Conservation (phyloP, 2,329 filamentous ascomycete genomes). For the Talaromyces islandicus region DNA sequence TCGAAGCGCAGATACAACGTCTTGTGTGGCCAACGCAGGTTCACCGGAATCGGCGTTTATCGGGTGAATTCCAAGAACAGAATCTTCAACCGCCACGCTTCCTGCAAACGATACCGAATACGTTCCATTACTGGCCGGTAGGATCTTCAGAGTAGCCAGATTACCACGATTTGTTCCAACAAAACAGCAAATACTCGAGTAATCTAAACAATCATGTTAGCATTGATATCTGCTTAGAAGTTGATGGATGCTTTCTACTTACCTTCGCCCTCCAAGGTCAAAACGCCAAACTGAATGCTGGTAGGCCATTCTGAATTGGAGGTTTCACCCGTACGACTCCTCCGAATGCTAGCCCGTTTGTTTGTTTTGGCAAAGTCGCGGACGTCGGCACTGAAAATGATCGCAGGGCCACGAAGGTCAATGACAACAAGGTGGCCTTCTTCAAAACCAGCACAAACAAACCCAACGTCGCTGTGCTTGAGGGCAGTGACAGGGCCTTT, state of each 20-base stretch:
- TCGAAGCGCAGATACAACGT: conserved; percentile 68
- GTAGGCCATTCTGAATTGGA: conserved; percentile 67
- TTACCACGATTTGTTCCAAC: conserved; percentile 82
- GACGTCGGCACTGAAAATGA: conserved; percentile 72
- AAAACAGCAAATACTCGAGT: conserved; percentile 89
- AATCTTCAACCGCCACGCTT: conserved; percentile 58
- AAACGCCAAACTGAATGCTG: conserved; percentile 80
- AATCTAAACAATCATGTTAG: conserved; percentile 45
- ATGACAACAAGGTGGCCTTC: conserved; percentile 74
- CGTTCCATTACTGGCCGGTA: conserved; percentile 63
- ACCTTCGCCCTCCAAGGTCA: conserved; percentile 86
- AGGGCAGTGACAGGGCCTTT: conserved; percentile 74
- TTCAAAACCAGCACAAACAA: conserved; percentile 81
- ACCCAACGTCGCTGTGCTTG: conserved; percentile 86
- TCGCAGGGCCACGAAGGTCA: conserved; percentile 77
- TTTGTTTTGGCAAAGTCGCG: conserved; percentile 66
- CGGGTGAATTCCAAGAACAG: conserved; percentile 69
- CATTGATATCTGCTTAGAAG: not conserved
- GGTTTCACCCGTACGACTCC: conserved; percentile 45
- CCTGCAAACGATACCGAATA: conserved; percentile 72
- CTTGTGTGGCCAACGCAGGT: conserved; percentile 68
- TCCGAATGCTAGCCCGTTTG: conserved; percentile 66
- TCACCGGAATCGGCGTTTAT: conserved; percentile 73
- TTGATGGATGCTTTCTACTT: conserved; percentile 13
- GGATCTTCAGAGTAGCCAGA: conserved; percentile 81